These are phyloP conservation scores for Udeniomyces megalosporus DNA, from an alignment of 768 basidiomycete species.

Conservation along the genomic window DNA sequence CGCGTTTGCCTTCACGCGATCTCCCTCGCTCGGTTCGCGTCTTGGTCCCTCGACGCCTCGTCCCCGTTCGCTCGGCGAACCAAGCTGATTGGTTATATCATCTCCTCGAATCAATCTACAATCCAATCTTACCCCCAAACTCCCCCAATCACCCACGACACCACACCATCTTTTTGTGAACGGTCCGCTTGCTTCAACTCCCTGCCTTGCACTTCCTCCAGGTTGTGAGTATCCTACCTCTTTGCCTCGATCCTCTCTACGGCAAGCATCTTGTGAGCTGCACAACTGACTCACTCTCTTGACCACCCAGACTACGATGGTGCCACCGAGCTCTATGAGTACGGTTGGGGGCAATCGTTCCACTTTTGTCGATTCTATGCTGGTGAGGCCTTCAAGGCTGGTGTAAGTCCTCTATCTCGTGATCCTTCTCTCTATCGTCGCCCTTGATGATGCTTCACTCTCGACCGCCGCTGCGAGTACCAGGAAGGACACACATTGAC, in stretches of 20 bases:
- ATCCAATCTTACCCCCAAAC: too few species aligned
- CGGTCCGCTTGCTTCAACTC: too few species aligned
- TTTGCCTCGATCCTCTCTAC: too few species aligned
- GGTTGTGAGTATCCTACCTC: not conserved
- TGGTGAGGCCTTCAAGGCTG: conserved; percentile 39
- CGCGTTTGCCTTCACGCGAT: not conserved
- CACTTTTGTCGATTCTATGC: conserved; percentile 96
- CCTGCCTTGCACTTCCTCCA: too few species aligned
- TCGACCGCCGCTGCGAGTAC: too few species aligned
- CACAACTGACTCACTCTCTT: not conserved
- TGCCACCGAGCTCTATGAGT: conserved; percentile 77
- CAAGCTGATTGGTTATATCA: too few species aligned
- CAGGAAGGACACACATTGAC: too few species aligned
- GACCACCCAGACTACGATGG: conserved; percentile 53
- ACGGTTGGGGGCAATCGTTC: conserved; percentile 56
- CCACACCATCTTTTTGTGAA: too few species aligned
- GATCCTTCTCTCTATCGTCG: not conserved
- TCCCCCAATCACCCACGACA: too few species aligned
- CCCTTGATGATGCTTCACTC: conserved; percentile 14
- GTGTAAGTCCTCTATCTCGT: not conserved
- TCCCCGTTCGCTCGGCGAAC: too few species aligned
- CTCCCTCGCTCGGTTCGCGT: not conserved
- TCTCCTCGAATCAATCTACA: too few species aligned
- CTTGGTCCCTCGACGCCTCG: not conserved
- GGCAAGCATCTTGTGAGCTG: too few species aligned